These are phyloP conservation scores for Ophiocordyceps sinensis DNA, from an alignment of 2,329 filamentous ascomycete genomes.

Conservation along the genomic window DNA sequence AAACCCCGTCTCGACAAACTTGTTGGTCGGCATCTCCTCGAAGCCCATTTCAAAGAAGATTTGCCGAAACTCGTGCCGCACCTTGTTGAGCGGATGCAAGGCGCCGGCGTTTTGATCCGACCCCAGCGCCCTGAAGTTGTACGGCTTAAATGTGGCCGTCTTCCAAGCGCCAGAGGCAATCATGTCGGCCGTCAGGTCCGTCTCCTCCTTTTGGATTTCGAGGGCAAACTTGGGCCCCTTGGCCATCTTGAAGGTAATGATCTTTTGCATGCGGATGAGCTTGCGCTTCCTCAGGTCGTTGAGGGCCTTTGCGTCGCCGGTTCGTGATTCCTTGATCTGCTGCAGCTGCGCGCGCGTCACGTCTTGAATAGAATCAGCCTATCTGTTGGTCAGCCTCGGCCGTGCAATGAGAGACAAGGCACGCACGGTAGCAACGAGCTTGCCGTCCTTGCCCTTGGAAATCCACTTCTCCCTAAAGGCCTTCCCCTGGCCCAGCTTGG, in stretches of 20 bases:
- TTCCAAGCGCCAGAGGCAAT: constrained; percentile 81
- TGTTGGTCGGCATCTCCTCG: constrained; percentile 91
- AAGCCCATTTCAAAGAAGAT: constrained; percentile 99
- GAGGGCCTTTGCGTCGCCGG: constrained; percentile 62
- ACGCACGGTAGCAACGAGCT: constrained; percentile 37
- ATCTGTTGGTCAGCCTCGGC: not conserved
- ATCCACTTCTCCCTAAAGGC: constrained; percentile 77
- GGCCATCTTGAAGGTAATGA: constrained; percentile 66
- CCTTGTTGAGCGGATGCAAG: constrained; percentile 71
- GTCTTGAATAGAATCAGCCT: constrained; percentile 65
- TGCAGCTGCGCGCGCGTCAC: constrained; percentile 62
- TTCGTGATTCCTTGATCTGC: constrained; percentile 54
- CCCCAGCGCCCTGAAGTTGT: constrained; percentile 60
- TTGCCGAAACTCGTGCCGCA: constrained; percentile 85
- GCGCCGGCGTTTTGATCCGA: constrained; percentile 47
- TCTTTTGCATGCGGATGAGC: constrained; percentile 69
- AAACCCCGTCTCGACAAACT: constrained; percentile 92
- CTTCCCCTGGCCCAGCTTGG: constrained; percentile 84
- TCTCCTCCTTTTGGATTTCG: constrained; percentile 84
- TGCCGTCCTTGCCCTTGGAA: constrained; percentile 42
- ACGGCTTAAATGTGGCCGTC: constrained; percentile 73
- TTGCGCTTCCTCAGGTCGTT: constrained; percentile 86
- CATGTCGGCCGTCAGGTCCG: constrained; percentile 91
- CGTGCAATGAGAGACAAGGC: not conserved
- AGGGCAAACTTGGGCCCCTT: constrained; percentile 84